Percentiles rank a stretch among this genome's conserved stretches.
Evolutionary conservation across 257 asterid species (phyloP).

Genomic region (Nicotiana paniculata): DNA sequence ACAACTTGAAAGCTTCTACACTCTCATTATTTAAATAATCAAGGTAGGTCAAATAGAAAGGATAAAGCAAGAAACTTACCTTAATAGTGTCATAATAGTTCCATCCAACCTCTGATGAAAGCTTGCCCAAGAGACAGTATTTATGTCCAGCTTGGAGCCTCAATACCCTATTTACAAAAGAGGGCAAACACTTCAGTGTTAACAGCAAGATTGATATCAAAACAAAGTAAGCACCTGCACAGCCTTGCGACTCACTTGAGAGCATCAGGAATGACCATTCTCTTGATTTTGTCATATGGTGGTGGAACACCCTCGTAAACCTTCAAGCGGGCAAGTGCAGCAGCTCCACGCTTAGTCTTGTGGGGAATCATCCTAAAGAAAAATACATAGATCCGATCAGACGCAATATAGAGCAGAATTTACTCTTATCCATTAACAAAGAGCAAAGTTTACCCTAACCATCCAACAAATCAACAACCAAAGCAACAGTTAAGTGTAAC

Average conservation of each 20-base stretch:
- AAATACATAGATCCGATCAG: not conserved
- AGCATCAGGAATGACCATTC: conserved; percentile 87
- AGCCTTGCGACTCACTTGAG: conserved; percentile 46
- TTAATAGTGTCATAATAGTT: conserved; percentile 75
- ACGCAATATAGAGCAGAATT: not conserved
- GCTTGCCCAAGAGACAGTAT: conserved; percentile 73
- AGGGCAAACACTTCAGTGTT: not conserved
- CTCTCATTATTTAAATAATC: not conserved
- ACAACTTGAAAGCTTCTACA: not conserved
- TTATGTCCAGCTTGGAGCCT: conserved; percentile 86
- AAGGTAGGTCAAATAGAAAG: not conserved
- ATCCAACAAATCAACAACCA: not conserved
- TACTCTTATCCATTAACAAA: too few relatives aligned
- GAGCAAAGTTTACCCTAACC: too few relatives aligned
- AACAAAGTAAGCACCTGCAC: not conserved
- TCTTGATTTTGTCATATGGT: conserved; percentile 74
- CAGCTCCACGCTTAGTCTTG: conserved; percentile 85
- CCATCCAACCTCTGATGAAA: conserved; percentile 95
- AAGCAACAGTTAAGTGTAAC: not conserved
- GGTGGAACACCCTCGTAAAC: conserved; percentile 76
- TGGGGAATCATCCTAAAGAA: conserved; percentile 69
- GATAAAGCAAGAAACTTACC: conserved; percentile 29
- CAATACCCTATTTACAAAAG: conserved; percentile 56
- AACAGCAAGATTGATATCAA: not conserved
- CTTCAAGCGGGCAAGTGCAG: conserved; percentile 80